Base-by-base conservation (phyloP, 805 yeast species). In the Pichia heedii region DNA sequence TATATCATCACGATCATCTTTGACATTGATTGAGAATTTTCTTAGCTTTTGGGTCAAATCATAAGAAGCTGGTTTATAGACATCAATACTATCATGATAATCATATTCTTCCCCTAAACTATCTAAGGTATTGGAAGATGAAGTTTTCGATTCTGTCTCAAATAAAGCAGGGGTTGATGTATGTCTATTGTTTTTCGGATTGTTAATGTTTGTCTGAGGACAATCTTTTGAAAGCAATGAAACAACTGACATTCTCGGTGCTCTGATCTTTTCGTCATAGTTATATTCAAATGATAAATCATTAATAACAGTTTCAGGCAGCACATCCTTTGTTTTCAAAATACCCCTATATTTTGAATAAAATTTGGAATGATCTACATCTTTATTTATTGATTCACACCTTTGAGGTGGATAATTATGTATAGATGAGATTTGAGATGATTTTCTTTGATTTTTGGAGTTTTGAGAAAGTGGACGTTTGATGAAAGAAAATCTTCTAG, bases 191-290 rank as follows among this genome's bases (percentile, higher is more conserved):
- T n/a, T n/a, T n/a, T n/a, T n/a, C n/a, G n/a, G n/a, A n/a, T n/a
- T n/a, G n/a, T 22, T 33, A 30, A 16, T 24, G n/a, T 12, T 33
- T 10, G 26, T 37, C 29, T 16, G 8, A 3, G 22, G 36, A 13
- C 50, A 20, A 30, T 45, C 46, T 18, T 37, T 50, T 37, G 50
- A 52, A 22, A 54, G 39, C 2, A 58, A 43, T 36, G 65, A 54
- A 12, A 52, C 57, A 5, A 56, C 42, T n/a, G 69, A 63, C 74
- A 73, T 70, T 40, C 77, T 55, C 11, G 79, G 79, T 30, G 77
- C 77, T 45, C 79, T 56, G 39, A 74, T 75, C 51, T 73, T 74
- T 46, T 74, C 77, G 50, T 74, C 75, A 49, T 73, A 74, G 54
- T 74, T 68, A 46, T 68, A 57, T 36, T 60, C 62, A 45, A 52